Base-by-base conservation (phyloP, 2,329 filamentous ascomycete species). In the Penicillium occitanis region DNA sequence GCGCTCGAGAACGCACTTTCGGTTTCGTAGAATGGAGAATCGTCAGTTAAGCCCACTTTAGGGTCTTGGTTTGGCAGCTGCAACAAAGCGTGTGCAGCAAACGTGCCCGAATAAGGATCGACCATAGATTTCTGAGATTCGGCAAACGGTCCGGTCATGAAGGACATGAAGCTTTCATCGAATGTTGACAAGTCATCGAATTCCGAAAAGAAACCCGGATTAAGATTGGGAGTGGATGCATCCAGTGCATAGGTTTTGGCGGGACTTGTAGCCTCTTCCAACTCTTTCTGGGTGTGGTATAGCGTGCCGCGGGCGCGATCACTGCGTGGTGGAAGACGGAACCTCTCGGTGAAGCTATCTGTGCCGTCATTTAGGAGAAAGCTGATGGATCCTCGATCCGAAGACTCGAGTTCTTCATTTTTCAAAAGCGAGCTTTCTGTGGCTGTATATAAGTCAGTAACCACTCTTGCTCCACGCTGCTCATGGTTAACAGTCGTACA, bases 311-410 rank as follows among this genome's bases (percentile, higher is more conserved):
- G 74, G 30, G 74, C 68, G 13, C 76, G 74, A 65, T 82, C 79
- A 53, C 74, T 74, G 5, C 74, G 72, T 3, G 79, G 76, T 13
- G 80, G 80, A 7, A 82, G 77, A 22, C 75, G 77, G 62, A 81
- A 82, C 17, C 75, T 74, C 66, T 82, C 78, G 0, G 80, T 81
- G 65, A 82, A 82, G 65, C 78, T 81, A 59, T 81, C 80, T 5
- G 77, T 79, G 42, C 81, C 81, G 22, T 75, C 76, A 69, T 82
- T 82, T 5, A 82, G 71, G 8, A 82, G 76, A 37, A 82, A 82
- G 63, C 79, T 78, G 70, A 82, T 82, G 6, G 81, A 82, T 13
- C 80, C 80, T 50, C 80, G 76, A 69, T 82, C 79, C 2, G 75
- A 80, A 13, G 75, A 71, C 58, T 73, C 73, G 30, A 71, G 74